These are phyloP conservation scores for Dendrocalamus latiflorus DNA, from an alignment of 202 grass and related monocot genomes.

Conservation along the genomic window DNA sequence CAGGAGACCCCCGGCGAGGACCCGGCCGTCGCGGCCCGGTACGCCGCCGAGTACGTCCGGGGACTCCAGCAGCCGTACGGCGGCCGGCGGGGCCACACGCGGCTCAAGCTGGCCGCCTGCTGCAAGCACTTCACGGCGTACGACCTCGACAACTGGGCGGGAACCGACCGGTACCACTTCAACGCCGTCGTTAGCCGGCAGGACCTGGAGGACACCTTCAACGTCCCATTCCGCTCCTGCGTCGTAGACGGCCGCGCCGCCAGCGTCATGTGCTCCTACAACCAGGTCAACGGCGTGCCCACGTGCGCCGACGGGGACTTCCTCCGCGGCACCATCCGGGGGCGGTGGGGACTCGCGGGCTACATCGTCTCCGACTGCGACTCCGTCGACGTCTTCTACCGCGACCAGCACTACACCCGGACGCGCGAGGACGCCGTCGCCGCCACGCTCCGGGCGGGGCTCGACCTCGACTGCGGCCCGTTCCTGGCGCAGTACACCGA, in stretches of 20 bases:
- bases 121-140: slow-evolving; percentile 99
- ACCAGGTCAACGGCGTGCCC: slow-evolving; percentile 92
- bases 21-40: slow-evolving; percentile 50
- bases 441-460: slow-evolving; percentile 57
- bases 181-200: slow-evolving; percentile 69
- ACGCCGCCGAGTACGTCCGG: slow-evolving; percentile 63
- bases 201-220: slow-evolving; percentile 87
- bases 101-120: slow-evolving; percentile 80
- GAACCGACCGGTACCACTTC: slow-evolving; percentile 75
- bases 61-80: slow-evolving; percentile 58
- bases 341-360: slow-evolving; percentile 44
- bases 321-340: slow-evolving; percentile 38
- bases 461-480: slow-evolving; percentile 76
- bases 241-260: slow-evolving; percentile 55
- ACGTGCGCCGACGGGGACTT: slow-evolving; percentile 66
- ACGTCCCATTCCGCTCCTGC: slow-evolving; percentile 68
- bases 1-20: slow-evolving; percentile 95
- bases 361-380: slow-evolving; percentile 85
- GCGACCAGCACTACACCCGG: slow-evolving; percentile 51
- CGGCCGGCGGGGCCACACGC: background rate
- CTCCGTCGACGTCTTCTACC: slow-evolving; percentile 73
- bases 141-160: slow-evolving; percentile 80
- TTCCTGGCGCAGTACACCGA: slow-evolving; percentile 59
- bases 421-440: slow-evolving; percentile 70
- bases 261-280: slow-evolving; percentile 91